Percentiles rank a stretch among this genome's conserved stretches.
phyloP scores from a whole-genome alignment of 2,329 filamentous ascomycete species.

The Pseudopyrenochaeta lycopersici region DNA sequence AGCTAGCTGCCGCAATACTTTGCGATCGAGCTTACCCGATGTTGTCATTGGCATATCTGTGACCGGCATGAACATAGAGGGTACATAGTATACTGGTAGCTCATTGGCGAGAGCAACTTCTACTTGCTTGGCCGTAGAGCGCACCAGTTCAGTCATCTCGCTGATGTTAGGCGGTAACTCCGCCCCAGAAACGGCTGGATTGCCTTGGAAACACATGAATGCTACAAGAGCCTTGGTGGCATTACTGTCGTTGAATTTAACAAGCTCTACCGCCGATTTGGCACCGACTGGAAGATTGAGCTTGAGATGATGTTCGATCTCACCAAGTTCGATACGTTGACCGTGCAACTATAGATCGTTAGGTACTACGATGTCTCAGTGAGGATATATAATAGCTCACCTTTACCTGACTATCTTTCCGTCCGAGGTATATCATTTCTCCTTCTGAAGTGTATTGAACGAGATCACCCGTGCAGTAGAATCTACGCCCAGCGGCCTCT shows the following conservation, averaged over 20 bases:
- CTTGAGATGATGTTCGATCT: slow-evolving; percentile 56
- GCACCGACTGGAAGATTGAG: slow-evolving; percentile 46
- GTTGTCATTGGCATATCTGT: slow-evolving; percentile 52
- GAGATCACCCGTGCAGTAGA: slow-evolving; percentile 47
- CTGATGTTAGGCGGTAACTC: slow-evolving; percentile 32
- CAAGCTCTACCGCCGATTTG: slow-evolving; percentile 56
- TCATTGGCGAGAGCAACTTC: slow-evolving; percentile 37
- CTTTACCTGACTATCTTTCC: slow-evolving; percentile 49
- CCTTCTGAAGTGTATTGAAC: slow-evolving; percentile 44
- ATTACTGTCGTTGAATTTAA: slow-evolving; percentile 36
- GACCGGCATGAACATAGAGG: slow-evolving; percentile 54
- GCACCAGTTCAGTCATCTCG: slow-evolving; percentile 30
- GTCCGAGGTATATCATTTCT: slow-evolving; percentile 46
- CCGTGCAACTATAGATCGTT: slow-evolving; percentile 50
- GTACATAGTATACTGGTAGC: slow-evolving; percentile 56
- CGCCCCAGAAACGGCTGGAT: slow-evolving; percentile 21
- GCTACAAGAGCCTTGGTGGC: slow-evolving; percentile 37
- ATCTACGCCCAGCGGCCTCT: slow-evolving; percentile 26
- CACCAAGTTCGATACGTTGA: slow-evolving; percentile 56
- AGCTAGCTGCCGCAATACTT: slow-evolving; percentile 48
- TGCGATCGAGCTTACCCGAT: slow-evolving; percentile 56
- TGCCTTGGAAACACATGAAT: slow-evolving; percentile 35
- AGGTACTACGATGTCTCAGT: slow-evolving; percentile 19
- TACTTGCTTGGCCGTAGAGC: slow-evolving; percentile 29
- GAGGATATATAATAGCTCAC: slow-evolving; percentile 13